These are phyloP conservation scores for Pezicula carpinea DNA, from an alignment of 2,329 filamentous ascomycete genomes.

Conservation along the genomic window DNA sequence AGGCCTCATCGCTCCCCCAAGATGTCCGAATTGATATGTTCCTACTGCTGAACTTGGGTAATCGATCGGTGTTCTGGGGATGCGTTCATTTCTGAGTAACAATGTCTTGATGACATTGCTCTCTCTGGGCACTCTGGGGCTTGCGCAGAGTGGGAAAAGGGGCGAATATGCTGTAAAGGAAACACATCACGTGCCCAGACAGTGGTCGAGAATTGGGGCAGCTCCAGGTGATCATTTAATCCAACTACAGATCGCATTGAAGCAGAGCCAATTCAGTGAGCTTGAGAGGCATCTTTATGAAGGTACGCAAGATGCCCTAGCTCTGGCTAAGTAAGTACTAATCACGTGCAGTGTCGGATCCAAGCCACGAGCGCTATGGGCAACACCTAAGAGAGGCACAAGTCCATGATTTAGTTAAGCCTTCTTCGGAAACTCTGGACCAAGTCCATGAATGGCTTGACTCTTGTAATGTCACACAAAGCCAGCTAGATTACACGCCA, in stretches of 20 bases:
- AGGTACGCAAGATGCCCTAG: constrained; percentile 27
- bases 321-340: constrained; percentile 2
- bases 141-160: not conserved
- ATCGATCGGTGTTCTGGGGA: not conserved
- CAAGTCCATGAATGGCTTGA: constrained; percentile 52
- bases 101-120: constrained; percentile 1
- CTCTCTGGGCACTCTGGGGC: not conserved
- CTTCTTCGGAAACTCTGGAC: constrained; percentile 44
- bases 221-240: constrained; percentile 44
- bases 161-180: constrained; percentile 48
- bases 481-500: constrained; percentile 38
- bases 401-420: constrained; percentile 48
- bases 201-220: constrained; percentile 43
- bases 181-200: constrained; percentile 43
- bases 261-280: constrained; percentile 50
- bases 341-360: constrained; percentile 18
- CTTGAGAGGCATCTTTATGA: constrained; percentile 51
- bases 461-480: constrained; percentile 42
- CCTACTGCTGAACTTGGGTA: too few relatives aligned
- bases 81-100: not conserved
- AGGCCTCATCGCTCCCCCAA: too few relatives aligned
- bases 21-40: too few relatives aligned
- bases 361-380: constrained; percentile 48
- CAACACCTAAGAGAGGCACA: constrained; percentile 46
- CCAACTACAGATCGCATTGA: constrained; percentile 52